Base-by-base conservation (phyloP, 2,329 filamentous ascomycete species). In the Biscogniauxia marginata region DNA sequence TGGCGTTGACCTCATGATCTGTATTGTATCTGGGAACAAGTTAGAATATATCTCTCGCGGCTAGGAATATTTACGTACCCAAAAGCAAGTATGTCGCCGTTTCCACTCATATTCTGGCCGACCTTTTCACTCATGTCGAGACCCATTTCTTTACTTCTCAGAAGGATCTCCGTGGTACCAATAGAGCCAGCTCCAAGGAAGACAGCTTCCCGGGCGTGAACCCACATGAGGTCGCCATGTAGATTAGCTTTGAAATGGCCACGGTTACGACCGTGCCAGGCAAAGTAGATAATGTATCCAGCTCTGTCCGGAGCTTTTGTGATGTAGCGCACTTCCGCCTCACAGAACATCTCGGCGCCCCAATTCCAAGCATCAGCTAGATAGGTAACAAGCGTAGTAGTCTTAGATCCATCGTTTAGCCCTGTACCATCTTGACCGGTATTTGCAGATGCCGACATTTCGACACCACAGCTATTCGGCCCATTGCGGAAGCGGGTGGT, bases 271-370 rank as follows among this genome's bases (percentile, higher is more conserved):
- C 83, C 83, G 64, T 87, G 83, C 84, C 84, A 87, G 11, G 84
- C 80, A 66, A 85, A 88, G 70, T 81, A 87, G 23, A 89, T 73
- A 19, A 86, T 74, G 67, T 87, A 89, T 1, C 86, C 85, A 13
- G 79, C 77, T 4, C 72, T 71, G 0, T 69, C 67, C 1, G 74
- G 74, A 45, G 78, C 77, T 66, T 84, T 80, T 54, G 82, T 78
- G 50, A 89, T 75, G 64, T 87, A 82, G 46, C 83, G 77, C 1
- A 88, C 86, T 67, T 89, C 85, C 58, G 84, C 85, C 63, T 85
- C 80, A 69, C 86, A 89, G 60, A 89, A 89, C 70, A 89, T 83
- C 65, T 89, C 85, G 11, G 86, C 84, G 7, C 86, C 87, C 84
- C 85, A 87, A 64, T 88, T 87, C 86, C 85, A 89, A 1, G 87